Conservation (phyloP, 169 alveolate species). For the Eimeria sp. region DNA sequence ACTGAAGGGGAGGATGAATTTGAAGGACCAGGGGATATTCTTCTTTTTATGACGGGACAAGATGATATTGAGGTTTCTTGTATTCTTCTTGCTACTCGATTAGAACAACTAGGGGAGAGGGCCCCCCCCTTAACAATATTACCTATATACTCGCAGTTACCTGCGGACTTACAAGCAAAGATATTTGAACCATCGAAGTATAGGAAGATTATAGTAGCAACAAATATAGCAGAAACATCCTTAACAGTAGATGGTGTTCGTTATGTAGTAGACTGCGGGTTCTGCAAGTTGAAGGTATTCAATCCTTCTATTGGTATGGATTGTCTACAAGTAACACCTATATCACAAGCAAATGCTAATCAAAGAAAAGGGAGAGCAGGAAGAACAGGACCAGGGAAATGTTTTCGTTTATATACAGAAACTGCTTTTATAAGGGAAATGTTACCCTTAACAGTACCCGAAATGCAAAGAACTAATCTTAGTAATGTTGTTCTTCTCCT, state of each 20-base stretch:
- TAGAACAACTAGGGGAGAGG: conserved; percentile 88
- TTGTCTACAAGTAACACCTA: conserved; percentile 99
- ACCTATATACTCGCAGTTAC: conserved; percentile 99
- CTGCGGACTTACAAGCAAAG: conserved; percentile 98
- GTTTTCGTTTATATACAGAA: conserved; percentile 99
- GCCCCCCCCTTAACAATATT: conserved; percentile 89
- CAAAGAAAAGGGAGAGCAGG: conserved; percentile 99
- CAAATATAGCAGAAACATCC: conserved; percentile 99
- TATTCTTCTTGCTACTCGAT: conserved; percentile 95
- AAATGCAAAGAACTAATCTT: conserved; percentile 99
- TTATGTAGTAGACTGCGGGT: conserved; percentile 99
- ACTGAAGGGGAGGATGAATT: conserved; percentile 42
- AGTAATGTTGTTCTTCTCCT: conserved; percentile 99
- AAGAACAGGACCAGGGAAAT: conserved; percentile 99
- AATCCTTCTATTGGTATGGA: conserved; percentile 99
- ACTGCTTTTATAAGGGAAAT: conserved; percentile 97
- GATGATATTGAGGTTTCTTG: conserved; percentile 99
- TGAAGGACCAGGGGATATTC: conserved; percentile 95
- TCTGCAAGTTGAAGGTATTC: conserved; percentile 99
- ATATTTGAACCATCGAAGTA: conserved; percentile 94
- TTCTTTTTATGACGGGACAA: conserved; percentile 99
- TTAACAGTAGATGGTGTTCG: conserved; percentile 99
- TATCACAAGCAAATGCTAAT: conserved; percentile 99
- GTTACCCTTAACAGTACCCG: conserved; percentile 99
- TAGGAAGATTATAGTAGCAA: conserved; percentile 98